Percentiles rank a stretch among this genome's conserved stretches.
Conservation (phyloP, 148 eudicot genomes). For the Diospyros kaki region DNA sequence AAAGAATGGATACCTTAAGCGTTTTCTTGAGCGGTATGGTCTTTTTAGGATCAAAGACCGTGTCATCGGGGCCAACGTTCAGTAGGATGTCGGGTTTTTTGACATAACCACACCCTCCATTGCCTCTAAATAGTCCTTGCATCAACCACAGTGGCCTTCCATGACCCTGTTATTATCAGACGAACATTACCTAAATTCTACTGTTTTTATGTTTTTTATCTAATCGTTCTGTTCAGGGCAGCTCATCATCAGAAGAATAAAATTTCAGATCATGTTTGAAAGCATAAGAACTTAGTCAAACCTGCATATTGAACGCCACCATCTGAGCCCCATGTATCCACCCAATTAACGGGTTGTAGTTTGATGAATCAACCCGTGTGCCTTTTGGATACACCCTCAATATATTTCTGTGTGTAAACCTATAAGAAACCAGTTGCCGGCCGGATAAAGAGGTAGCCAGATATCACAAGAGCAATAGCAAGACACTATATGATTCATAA, state of each 20-base stretch:
- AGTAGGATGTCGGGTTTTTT: conserved; percentile 48
- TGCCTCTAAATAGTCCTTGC: conserved; percentile 59
- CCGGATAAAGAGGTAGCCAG: background rate
- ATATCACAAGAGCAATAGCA: too few species aligned
- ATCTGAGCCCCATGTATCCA: conserved; percentile 60
- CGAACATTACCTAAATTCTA: background rate
- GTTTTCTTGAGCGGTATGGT: conserved; percentile 30
- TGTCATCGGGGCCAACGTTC: conserved; percentile 19
- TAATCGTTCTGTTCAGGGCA: background rate
- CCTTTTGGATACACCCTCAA: conserved; percentile 52
- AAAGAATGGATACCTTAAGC: conserved; percentile 28
- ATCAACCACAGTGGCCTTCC: conserved; percentile 52
- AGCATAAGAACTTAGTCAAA: conserved; percentile 4
- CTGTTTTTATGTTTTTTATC: background rate
- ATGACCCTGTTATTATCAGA: conserved; percentile 25
- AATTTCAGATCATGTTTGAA: background rate
- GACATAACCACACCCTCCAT: conserved; percentile 60
- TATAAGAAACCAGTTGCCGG: background rate
- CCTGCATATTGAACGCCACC: conserved; percentile 70
- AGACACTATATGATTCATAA: too few species aligned
- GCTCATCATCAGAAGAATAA: background rate
- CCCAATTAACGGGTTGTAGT: conserved; percentile 45
- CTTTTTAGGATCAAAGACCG: conserved; percentile 40
- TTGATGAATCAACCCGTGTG: conserved; percentile 45
- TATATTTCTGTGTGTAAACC: conserved; percentile 51